Percentiles rank a stretch among this genome's conserved stretches.
Conservation (phyloP, 805 yeast species). For the Saccharomycopsis oosterbeekiorum region DNA sequence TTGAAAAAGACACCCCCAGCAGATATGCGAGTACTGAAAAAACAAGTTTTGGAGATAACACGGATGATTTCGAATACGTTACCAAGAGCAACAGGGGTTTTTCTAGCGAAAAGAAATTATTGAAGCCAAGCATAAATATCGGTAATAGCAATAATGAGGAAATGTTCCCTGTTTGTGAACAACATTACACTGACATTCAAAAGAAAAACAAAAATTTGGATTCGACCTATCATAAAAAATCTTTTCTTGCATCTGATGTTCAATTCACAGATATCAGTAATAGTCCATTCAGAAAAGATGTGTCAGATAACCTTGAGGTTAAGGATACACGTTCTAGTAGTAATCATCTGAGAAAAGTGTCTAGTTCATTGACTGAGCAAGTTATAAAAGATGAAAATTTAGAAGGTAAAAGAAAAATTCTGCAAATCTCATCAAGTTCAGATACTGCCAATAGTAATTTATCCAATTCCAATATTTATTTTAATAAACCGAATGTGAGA, state of each 20-base stretch:
- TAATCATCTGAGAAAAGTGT: not conserved
- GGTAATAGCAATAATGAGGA: not conserved
- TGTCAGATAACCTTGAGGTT: not conserved
- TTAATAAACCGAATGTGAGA: not conserved
- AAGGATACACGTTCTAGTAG: not conserved
- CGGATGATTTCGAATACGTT: conserved; percentile 14
- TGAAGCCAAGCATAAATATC: not conserved
- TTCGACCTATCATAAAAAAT: not conserved
- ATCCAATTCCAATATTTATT: not conserved
- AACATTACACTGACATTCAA: not conserved
- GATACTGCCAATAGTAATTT: conserved; percentile 1
- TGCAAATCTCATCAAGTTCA: conserved; percentile 1
- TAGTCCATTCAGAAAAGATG: conserved; percentile 12
- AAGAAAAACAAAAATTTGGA: not conserved
- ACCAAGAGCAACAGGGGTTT: conserved; percentile 1
- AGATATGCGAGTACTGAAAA: not conserved
- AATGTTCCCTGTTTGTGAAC: not conserved
- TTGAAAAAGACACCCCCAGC: not conserved
- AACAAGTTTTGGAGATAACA: conserved; percentile 8
- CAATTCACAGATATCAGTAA: conserved; percentile 12
- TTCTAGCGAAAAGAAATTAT: not conserved
- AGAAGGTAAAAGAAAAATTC: not conserved
- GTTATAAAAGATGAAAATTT: conserved; percentile 8
- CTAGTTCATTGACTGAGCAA: conserved; percentile 6
- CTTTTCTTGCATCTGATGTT: not conserved